phyloP scores from a whole-genome alignment of 225 moss, liverwort and hornwort species.

The Anthoceros angustus region DNA sequence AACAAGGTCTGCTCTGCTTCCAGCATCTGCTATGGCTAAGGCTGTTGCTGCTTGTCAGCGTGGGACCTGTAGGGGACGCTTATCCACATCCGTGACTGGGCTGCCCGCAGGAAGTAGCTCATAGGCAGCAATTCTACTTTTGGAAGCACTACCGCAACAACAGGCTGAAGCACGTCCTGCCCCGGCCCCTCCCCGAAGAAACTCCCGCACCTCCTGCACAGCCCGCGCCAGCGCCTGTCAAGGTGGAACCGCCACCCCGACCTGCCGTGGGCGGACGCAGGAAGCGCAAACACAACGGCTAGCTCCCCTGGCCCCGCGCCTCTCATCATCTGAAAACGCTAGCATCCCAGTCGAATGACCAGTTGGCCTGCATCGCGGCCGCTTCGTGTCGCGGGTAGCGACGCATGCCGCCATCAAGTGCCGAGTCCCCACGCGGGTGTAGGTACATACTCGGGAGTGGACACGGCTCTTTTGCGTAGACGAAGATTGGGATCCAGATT shows the following conservation, averaged over 20 bases:
- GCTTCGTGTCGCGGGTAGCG: no score
- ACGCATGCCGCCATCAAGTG: no score
- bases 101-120: slow-evolving; percentile 61
- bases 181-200: slow-evolving; percentile 64
- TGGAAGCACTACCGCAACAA: slow-evolving; percentile 94
- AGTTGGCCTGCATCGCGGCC: no score
- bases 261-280: slow-evolving; percentile 74
- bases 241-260: slow-evolving; percentile 67
- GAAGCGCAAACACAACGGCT: slow-evolving; percentile 78
- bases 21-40: background rate
- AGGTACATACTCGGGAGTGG: no score
- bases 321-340: no score
- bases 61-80: background rate
- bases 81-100: background rate
- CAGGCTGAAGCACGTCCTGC: slow-evolving; percentile 75
- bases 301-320: background rate
- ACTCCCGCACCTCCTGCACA: slow-evolving; percentile 46
- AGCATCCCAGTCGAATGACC: no score
- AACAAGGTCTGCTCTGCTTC: slow-evolving; percentile 40
- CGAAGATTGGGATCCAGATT: no score
- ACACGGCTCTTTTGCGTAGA: no score
- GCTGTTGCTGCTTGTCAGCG: background rate
- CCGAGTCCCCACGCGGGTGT: no score
- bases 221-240: slow-evolving; percentile 46
- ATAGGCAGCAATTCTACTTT: slow-evolving; percentile 88